phyloP scores from a whole-genome alignment of 495 filamentous ascomycete species.

The Achaetomiella virescens region DNA sequence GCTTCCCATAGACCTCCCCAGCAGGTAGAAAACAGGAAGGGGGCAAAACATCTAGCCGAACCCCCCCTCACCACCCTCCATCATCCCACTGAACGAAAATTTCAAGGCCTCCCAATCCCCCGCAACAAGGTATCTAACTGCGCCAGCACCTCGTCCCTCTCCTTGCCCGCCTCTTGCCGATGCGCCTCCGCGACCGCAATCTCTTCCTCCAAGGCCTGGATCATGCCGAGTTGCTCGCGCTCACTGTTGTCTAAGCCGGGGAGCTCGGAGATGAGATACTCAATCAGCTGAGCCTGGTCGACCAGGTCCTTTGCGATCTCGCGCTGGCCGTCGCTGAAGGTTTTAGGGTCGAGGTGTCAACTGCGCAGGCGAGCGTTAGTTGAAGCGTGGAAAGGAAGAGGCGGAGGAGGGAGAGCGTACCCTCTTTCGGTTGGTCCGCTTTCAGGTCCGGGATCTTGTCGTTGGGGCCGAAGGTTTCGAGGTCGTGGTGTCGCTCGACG shows the following conservation, averaged over 20 bases:
- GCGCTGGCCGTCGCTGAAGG: conserved; percentile 62
- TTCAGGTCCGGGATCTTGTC: conserved; percentile 55
- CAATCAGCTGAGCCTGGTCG: conserved; percentile 89
- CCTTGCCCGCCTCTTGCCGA: conserved; percentile 60
- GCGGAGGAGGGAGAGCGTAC: conserved; percentile 12
- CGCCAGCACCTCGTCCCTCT: conserved; percentile 61
- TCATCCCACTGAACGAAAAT: background rate
- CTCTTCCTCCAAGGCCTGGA: conserved; percentile 70
- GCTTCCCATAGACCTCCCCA: too few species aligned
- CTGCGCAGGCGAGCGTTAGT: conserved; percentile 23
- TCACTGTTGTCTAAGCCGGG: conserved; percentile 83
- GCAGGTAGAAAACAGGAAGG: too few species aligned
- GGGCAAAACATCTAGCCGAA: background rate
- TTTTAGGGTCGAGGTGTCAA: conserved; percentile 55
- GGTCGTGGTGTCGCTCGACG: conserved; percentile 73
- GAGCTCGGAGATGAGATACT: conserved; percentile 72
- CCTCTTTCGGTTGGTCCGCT: conserved; percentile 39
- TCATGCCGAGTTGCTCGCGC: conserved; percentile 68
- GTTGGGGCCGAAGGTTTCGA: conserved; percentile 55
- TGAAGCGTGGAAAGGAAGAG: background rate
- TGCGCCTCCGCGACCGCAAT: conserved; percentile 68
- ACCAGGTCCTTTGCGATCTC: conserved; percentile 86
- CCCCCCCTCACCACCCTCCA: background rate
- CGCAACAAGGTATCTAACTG: conserved; percentile 63
- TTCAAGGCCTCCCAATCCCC: conserved; percentile 44